Conservation (phyloP, 2,329 filamentous ascomycete species). For the Fusarium guadeloupense region DNA sequence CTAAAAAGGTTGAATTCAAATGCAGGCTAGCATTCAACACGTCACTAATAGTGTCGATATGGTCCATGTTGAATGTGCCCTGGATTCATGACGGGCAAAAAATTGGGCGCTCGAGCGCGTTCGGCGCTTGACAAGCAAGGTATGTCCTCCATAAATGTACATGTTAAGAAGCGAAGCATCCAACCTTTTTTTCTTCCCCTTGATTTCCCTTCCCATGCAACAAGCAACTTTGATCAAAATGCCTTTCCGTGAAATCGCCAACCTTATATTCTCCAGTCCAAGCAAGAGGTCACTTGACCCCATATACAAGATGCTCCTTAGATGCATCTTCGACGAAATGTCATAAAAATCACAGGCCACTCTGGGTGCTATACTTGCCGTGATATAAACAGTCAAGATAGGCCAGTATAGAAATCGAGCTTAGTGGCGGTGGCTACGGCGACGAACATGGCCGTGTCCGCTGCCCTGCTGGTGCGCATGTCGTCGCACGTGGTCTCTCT, state of each 20-base stretch:
- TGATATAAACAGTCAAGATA: constrained; percentile 26
- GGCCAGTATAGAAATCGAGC: neutral
- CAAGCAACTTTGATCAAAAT: constrained; percentile 18
- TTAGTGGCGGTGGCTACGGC: constrained; percentile 46
- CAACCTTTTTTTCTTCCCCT: constrained; percentile 26
- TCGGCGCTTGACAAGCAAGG: constrained; percentile 29
- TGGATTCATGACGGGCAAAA: constrained; percentile 34
- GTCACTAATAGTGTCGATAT: neutral
- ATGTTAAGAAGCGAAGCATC: constrained; percentile 43
- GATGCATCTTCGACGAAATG: constrained; percentile 26
- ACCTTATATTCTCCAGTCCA: constrained; percentile 27
- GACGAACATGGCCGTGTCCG: constrained; percentile 30
- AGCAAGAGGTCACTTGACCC: constrained; percentile 1
- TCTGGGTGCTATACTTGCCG: constrained; percentile 2
- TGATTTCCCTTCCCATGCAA: constrained; percentile 16
- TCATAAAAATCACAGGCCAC: constrained; percentile 1
- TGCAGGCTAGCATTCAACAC: too few species aligned
- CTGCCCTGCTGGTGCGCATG: constrained; percentile 50
- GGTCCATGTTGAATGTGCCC: constrained; percentile 10
- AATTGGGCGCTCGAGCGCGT: constrained; percentile 13
- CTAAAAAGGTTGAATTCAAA: too few species aligned
- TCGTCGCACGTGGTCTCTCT: constrained; percentile 45
- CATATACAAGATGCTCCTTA: constrained; percentile 19
- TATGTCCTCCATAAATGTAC: constrained; percentile 45
- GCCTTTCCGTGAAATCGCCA: constrained; percentile 21